Conservation (phyloP, 1,139 yeast species). For the Candida sp. region DNA sequence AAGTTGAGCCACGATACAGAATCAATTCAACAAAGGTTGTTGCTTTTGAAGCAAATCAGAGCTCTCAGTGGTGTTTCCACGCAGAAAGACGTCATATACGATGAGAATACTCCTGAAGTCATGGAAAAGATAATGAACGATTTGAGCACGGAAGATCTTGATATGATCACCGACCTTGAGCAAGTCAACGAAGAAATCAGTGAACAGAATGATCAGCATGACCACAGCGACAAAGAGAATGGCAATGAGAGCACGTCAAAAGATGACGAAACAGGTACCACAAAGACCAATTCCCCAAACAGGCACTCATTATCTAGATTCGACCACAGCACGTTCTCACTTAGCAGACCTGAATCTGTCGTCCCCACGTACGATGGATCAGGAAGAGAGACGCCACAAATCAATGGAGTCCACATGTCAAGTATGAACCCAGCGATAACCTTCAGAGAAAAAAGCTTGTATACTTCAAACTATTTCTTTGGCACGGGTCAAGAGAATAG, state of each 20-base stretch:
- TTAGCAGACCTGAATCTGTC: conserved; percentile 17
- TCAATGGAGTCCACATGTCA: conserved; percentile 48
- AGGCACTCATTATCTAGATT: background rate
- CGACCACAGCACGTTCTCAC: background rate
- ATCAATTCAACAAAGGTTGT: conserved; percentile 38
- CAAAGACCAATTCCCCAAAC: background rate
- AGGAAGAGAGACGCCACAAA: conserved; percentile 44
- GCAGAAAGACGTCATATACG: conserved; percentile 26
- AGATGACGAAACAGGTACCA: conserved; percentile 20
- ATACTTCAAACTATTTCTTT: conserved; percentile 61
- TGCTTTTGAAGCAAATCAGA: conserved; percentile 37
- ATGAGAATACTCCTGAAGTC: conserved; percentile 40
- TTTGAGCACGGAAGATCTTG: conserved; percentile 27
- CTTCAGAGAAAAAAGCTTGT: conserved; percentile 62
- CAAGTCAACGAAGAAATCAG: conserved; percentile 12
- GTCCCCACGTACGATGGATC: conserved; percentile 25
- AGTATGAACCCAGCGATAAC: conserved; percentile 53
- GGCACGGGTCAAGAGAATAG: conserved; percentile 54
- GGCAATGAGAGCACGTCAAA: conserved; percentile 26
- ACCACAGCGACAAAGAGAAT: conserved; percentile 22
- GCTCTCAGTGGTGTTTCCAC: conserved; percentile 21
- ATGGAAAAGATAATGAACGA: conserved; percentile 46
- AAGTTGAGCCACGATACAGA: conserved; percentile 37
- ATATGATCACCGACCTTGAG: conserved; percentile 21
- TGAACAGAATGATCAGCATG: conserved; percentile 3